Percentiles rank a stretch among this genome's conserved stretches.
phyloP scores from a whole-genome alignment of 257 asterid genomes.

The Solanum ossicruentum region DNA sequence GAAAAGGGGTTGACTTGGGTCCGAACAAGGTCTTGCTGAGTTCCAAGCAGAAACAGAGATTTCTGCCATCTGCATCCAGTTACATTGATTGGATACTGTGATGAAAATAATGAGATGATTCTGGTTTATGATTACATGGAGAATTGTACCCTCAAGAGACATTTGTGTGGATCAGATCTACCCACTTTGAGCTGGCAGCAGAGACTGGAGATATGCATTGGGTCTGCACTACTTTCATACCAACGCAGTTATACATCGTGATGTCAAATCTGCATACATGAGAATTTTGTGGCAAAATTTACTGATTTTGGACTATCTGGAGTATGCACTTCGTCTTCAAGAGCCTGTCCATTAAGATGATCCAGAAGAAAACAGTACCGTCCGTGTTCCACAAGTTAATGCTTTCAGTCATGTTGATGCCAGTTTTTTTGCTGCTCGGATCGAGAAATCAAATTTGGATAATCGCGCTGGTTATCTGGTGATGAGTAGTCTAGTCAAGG shows the following conservation, averaged over 20 bases:
- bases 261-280: neutral
- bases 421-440: neutral
- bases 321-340: slow-evolving; percentile 70
- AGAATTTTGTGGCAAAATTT: neutral
- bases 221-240: neutral
- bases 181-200: neutral
- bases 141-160: neutral
- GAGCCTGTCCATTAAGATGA: slow-evolving; percentile 19
- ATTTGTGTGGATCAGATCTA: neutral
- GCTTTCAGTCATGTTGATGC: neutral
- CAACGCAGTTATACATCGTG: neutral
- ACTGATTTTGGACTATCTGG: slow-evolving; percentile 15
- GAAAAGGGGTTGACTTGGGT: neutral
- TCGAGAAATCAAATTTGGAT: neutral
- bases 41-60: neutral
- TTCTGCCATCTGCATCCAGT: neutral
- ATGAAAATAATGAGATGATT: neutral
- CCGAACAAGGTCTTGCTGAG: neutral
- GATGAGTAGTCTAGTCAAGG: neutral
- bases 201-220: neutral
- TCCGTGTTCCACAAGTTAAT: neutral
- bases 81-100: neutral
- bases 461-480: neutral
- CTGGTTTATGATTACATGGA: neutral
- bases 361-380: neutral